Evolutionary conservation across 805 yeast species (phyloP), one percentile per base, ranked within the genome.

Genomic region (Clavispora santaluciae): DNA sequence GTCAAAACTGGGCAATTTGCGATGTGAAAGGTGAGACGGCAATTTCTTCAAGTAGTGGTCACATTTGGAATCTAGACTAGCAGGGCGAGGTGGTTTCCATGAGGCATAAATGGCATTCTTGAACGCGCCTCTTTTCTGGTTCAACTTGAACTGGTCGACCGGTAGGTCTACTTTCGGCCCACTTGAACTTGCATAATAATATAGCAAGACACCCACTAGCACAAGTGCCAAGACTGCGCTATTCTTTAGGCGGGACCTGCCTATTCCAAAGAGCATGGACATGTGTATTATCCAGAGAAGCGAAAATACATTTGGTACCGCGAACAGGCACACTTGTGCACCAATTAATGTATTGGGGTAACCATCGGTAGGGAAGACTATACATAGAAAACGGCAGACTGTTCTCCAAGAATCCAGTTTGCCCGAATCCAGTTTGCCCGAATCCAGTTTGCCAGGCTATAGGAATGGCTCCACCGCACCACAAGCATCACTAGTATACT

Each of bases 41-140:
- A 28, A 9, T 8, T 5, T 15, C 12, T 28, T 28, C 20, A 28
- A 28, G 20, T 28, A 28, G 1, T 16, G 6, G 5, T 28, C 31
- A 8, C 31, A 28, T 3, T 5, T 28, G 31, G 31, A 16, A 28
- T 28, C 31, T 5, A 28, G 31, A 4, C 20, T 16, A 6, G 31
- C 5, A n/a, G 15, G 29, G 15, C 12, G 6, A 3, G 5, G 15
- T n/a, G 6, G 29, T 12, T n/a, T n/a, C 50, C 54, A 49, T 28
- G 41, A 41, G 4, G 35, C 22, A 36, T 54, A 56, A 20, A 56
- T 38, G 3, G 55, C 55, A 29, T 56, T 56, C 10, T 12, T 31
- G 33, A 44, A 50, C 3, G 24, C 13, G 4, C 26, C n/a, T 38
- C 60, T 39, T 18, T 37, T 33, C 17, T 36, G 11, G 6, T 41